Evolutionary conservation across 139 green algal genomes (phyloP), one percentile per base, ranked within the genome.

Genomic region (Coelastrella sp.): DNA sequence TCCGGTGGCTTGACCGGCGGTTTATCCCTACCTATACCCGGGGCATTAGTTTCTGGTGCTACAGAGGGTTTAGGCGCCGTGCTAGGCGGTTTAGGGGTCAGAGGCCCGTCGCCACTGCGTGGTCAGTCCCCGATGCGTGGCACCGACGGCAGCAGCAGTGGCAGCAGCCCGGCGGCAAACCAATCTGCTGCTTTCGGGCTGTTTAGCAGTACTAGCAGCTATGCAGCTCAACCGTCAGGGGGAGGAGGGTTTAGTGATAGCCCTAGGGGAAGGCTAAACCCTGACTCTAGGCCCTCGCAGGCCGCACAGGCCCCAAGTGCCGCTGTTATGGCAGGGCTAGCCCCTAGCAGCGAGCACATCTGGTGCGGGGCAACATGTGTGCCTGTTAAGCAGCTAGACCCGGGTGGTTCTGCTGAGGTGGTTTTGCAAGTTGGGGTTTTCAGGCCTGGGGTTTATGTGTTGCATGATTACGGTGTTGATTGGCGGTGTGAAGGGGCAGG

Each of bases 321-420:
- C 57, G 68, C 65, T 7, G 75, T 82, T 56, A 79, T 90, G 66
- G 92, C 92, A 20, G 87, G 89, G 3, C 58, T 95, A 90, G 56
- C 93, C 14, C 83, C 92, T 14, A 89, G 85, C 47, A 68, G 82
- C 4, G 93, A 92, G 68, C 90, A 93, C 19, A 75, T 86, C 7
- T 96, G 94, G 94, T 91, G 90, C 73, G 93, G 93, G 0, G 61
- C 74, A 4, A 93, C 92, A 14, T 90, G 75, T 22, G 88, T 90
- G 79, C 64, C 83, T n/a, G 47, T 96, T 71, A 77, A 73, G 5
- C 6, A 13, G 0, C 65, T 96, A 77, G 14, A 71, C 13, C 78
- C 92, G 2, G 92, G 92, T 11, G 20, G 83, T n/a, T 54, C 66
- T 73, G 85, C 60, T 11, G 85, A 94, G 74, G 80, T 96, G 17